A percentile compares a stretch with the other conserved stretches of the same genome.
Conservation (phyloP, 225 moss, liverwort and hornwort genomes). For the Climacium dendroides region DNA sequence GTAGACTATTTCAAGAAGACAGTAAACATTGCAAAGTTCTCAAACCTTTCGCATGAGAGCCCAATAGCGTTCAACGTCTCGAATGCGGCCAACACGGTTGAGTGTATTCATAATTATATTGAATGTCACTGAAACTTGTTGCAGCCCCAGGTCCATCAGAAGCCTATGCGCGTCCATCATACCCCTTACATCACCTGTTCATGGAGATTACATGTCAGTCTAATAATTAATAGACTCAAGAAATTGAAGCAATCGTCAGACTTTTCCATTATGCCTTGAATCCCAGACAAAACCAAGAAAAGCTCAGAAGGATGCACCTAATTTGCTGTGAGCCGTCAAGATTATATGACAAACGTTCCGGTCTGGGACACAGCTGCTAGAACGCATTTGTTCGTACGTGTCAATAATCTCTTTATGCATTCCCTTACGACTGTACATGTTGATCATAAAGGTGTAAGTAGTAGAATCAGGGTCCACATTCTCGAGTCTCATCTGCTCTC, state of each 20-base stretch:
- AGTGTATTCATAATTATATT: conserved; percentile 74
- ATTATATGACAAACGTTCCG: conserved; percentile 62
- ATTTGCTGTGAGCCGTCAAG: conserved; percentile 79
- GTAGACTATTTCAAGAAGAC: background rate
- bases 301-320: conserved; percentile 31
- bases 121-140: conserved; percentile 76
- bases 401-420: conserved; percentile 58
- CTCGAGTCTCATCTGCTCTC: conserved; percentile 71
- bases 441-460: conserved; percentile 74
- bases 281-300: background rate
- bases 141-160: conserved; percentile 62
- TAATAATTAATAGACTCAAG: background rate
- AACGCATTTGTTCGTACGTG: conserved; percentile 62
- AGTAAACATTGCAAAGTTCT: background rate
- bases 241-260: background rate
- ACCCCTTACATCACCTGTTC: conserved; percentile 69
- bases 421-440: conserved; percentile 81
- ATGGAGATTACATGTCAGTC: background rate
- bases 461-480: conserved; percentile 66
- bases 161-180: conserved; percentile 66
- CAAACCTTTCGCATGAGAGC: conserved; percentile 82
- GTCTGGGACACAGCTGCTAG: conserved; percentile 53
- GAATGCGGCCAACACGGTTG: conserved; percentile 63
- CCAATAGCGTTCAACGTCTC: conserved; percentile 70
- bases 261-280: background rate